Conservation (phyloP, 1,284 basidiomycete species). For the Agroathelia rolfsii region DNA sequence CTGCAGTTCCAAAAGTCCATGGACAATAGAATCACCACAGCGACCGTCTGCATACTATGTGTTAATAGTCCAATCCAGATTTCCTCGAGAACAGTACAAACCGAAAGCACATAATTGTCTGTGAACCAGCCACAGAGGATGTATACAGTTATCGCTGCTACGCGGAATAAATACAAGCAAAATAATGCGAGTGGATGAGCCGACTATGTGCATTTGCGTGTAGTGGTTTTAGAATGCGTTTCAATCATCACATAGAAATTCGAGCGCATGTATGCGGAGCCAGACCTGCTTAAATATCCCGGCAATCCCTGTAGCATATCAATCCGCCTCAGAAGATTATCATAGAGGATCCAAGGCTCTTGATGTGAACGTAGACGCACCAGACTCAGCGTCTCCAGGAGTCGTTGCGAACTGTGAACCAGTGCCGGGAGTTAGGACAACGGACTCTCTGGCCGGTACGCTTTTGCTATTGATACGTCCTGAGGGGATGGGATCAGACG, state of each 20-base stretch:
- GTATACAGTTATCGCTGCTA: constrained; percentile 78
- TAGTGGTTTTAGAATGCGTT: constrained; percentile 7
- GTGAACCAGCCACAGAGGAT: constrained; percentile 82
- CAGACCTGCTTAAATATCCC: constrained; percentile 68
- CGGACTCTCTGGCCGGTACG: constrained; percentile 27
- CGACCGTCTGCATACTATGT: constrained; percentile 56
- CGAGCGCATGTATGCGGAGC: background rate
- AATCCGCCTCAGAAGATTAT: constrained; percentile 6
- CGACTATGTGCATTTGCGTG: constrained; percentile 37
- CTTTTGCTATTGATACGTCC: constrained; percentile 30
- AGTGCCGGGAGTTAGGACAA: constrained; percentile 40
- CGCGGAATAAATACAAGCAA: constrained; percentile 79
- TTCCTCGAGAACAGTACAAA: too few species aligned
- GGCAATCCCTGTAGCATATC: constrained; percentile 41
- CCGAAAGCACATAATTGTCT: constrained; percentile 83
- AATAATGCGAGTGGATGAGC: constrained; percentile 79
- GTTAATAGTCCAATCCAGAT: too few species aligned
- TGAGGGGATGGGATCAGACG: constrained; percentile 16
- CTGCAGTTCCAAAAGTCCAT: constrained; percentile 97
- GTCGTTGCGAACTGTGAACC: constrained; percentile 38
- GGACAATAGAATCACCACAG: constrained; percentile 83
- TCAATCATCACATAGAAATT: too few species aligned
- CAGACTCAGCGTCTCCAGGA: constrained; percentile 59
- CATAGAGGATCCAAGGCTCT: background rate
- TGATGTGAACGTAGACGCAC: constrained; percentile 25